Conservation (phyloP, 352 stramenopile species). For the Phytophthora hibernalis region DNA sequence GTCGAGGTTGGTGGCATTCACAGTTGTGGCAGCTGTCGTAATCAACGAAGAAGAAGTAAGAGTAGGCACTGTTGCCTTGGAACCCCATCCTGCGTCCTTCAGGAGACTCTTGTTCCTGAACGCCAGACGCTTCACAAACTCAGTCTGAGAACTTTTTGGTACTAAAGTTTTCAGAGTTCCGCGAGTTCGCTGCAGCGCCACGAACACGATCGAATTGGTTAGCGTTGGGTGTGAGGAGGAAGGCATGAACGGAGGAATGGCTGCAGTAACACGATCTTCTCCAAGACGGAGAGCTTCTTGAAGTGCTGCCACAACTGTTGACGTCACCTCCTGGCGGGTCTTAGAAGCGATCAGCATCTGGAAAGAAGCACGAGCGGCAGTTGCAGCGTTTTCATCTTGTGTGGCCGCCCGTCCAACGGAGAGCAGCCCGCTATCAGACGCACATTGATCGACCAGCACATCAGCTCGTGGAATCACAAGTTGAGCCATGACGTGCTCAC, state of each 20-base stretch:
- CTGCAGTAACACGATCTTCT: conserved; percentile 38
- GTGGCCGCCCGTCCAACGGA: background rate
- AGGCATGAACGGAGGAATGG: conserved; percentile 44
- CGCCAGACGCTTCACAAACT: conserved; percentile 58
- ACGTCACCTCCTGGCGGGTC: conserved; percentile 36
- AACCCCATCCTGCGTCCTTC: conserved; percentile 37
- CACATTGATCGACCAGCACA: conserved; percentile 48
- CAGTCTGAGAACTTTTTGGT: conserved; percentile 50
- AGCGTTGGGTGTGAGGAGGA: conserved; percentile 52
- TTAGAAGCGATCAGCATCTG: conserved; percentile 49
- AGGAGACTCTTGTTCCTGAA: conserved; percentile 52
- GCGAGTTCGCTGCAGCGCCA: conserved; percentile 45
- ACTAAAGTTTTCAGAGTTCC: conserved; percentile 44
- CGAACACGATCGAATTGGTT: conserved; percentile 34
- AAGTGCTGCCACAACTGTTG: conserved; percentile 34
- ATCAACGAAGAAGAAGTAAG: background rate
- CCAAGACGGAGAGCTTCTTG: conserved; percentile 40
- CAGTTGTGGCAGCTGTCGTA: background rate
- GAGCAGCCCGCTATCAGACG: conserved; percentile 33
- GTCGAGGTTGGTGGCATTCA: conserved; percentile 2
- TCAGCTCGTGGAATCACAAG: conserved; percentile 54
- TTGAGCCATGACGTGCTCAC: conserved; percentile 57
- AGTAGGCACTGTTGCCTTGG: conserved; percentile 5
- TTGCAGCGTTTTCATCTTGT: conserved; percentile 13
- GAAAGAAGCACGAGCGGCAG: conserved; percentile 36